Evolutionary conservation across 306 rosid genomes (phyloP).

Genomic region (Trifolium dubium): DNA sequence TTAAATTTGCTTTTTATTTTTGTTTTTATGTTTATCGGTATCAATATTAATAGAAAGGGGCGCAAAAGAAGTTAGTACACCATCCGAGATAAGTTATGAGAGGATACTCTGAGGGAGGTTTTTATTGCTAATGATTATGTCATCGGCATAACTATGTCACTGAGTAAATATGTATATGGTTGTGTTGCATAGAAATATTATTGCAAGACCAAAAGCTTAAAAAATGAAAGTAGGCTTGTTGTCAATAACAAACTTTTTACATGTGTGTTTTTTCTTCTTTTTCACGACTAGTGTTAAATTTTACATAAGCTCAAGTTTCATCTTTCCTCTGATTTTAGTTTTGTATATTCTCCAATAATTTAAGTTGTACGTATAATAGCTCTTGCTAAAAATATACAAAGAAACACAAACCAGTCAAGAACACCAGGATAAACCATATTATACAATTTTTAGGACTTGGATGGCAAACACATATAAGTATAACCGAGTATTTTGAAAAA

Average conservation of each 20-base stretch:
- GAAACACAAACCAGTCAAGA: conserved; percentile 7
- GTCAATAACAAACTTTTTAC: background rate
- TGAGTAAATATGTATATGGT: background rate
- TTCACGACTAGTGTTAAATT: background rate
- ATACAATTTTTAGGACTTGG: background rate
- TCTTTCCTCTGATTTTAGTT: background rate
- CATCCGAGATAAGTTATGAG: background rate
- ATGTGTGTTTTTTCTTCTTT: background rate
- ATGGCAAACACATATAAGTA: background rate
- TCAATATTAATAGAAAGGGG: background rate
- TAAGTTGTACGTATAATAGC: background rate
- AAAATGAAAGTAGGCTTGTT: background rate
- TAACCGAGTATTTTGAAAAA: background rate
- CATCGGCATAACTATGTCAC: background rate
- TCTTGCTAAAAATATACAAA: conserved; percentile 3
- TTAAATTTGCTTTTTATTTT: background rate
- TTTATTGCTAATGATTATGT: background rate
- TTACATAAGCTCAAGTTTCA: conserved; percentile 16
- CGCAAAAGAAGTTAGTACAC: background rate
- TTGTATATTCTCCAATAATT: conserved; percentile 7
- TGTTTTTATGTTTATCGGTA: background rate
- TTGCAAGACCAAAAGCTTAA: conserved; percentile 1
- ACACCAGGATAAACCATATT: background rate
- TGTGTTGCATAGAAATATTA: background rate
- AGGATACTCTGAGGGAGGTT: background rate